Percentiles rank a stretch among this genome's conserved stretches.
phyloP scores from a whole-genome alignment of 2,329 filamentous ascomycete genomes.

The Daldinia sp. region DNA sequence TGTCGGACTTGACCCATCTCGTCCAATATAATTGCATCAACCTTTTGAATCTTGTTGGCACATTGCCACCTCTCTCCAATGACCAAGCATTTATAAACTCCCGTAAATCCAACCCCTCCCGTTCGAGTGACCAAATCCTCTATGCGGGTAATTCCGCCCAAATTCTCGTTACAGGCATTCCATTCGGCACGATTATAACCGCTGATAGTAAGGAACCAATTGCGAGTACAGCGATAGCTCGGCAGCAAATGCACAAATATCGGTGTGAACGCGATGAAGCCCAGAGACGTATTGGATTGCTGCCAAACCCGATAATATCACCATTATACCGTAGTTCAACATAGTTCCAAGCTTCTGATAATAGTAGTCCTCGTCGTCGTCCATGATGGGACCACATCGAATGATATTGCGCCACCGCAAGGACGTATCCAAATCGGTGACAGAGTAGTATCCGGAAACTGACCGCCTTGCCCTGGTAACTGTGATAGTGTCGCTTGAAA shows the following conservation, averaged over 20 bases:
- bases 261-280: neutral
- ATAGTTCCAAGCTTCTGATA: neutral
- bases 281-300: neutral
- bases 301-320: neutral
- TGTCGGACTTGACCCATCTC: too few relatives aligned
- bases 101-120: neutral
- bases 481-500: neutral
- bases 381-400: neutral
- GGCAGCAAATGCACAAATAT: neutral
- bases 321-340: neutral
- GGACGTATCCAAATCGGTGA: neutral
- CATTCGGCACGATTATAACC: neutral
- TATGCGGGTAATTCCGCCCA: neutral
- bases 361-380: neutral
- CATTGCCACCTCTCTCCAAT: neutral
- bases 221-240: neutral
- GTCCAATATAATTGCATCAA: neutral
- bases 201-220: neutral
- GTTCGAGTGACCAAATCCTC: neutral
- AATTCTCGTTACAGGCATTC: neutral
- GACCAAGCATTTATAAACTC: neutral
- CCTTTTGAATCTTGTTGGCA: neutral
- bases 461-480: neutral
- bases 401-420: constrained; percentile 1
- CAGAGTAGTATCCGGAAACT: neutral